Evolutionary conservation across 805 yeast species (phyloP), one percentile per base, ranked within the genome.

Genomic region (Ogataea dorogensis): DNA sequence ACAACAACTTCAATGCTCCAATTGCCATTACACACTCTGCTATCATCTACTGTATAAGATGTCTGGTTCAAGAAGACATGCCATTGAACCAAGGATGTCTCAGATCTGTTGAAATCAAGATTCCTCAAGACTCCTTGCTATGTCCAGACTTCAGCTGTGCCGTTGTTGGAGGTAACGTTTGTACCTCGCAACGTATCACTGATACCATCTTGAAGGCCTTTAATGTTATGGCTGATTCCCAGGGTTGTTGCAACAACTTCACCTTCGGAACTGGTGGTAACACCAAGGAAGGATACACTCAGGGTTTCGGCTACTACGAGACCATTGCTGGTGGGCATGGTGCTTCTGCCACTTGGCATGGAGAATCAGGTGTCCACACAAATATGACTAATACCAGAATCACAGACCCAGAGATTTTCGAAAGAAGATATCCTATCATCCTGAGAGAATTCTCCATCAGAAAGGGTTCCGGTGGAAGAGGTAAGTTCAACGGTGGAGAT

Each of bases 1-100:
- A 85, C 56, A 95, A 94, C 17, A 91, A 91, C 58, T 70, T 86
- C 60, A 91, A 91, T 60, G 96, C 97, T 0, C 98, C 98, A 0
- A 77, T 71, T 46, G 94, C 97, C 0, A 86, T 91, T 45, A 81
- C 95, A 2, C 77, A 79, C 53, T 84, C 95, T 18, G 96, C 97
- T 1, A 80, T 91, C 38, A 71, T 91, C 28, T 91, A 91, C 59
- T 88, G 91, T 42, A 63, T 91, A 51, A 67, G 98, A 43, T 82
- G 94, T 38, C 67, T 91, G 54, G 89, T 91, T 21, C 79, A 83
- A 43, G 86, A 81, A 44, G 88, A 85, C 45, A 88, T 91, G 39
- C 98, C 98, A 1, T 68, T 91, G 54, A 91, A 91, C 57, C 95
- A 88, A 56, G 98, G 98, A 7, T 91, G 96, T 58, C 68, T 91